Percentiles rank a stretch among this genome's conserved stretches.
Conservation (phyloP, 768 basidiomycete genomes). For the Boletus insuetus region DNA sequence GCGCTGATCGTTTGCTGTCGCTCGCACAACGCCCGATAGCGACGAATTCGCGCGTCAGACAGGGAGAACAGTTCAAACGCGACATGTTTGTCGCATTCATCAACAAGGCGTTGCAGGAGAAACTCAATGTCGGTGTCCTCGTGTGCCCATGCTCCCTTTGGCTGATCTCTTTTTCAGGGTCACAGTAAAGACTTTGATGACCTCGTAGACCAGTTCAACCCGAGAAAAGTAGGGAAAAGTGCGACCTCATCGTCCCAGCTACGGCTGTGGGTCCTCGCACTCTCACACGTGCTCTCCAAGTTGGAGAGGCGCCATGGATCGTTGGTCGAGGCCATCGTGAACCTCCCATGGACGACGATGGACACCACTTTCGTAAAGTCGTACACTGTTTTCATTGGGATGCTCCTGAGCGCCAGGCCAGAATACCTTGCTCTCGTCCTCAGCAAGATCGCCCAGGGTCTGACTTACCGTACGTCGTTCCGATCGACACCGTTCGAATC, state of each 20-base stretch:
- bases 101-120: constrained; percentile 75
- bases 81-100: constrained; percentile 86
- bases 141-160: constrained; percentile 5
- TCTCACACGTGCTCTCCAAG: constrained; percentile 90
- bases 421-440: constrained; percentile 89
- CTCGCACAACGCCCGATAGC: constrained; percentile 56
- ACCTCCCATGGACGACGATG: constrained; percentile 90
- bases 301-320: constrained; percentile 76
- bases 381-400: constrained; percentile 86
- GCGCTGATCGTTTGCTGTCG: constrained; percentile 13
- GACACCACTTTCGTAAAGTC: constrained; percentile 82
- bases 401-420: constrained; percentile 87
- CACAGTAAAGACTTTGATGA: constrained; percentile 78
- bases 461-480: constrained; percentile 77
- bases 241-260: constrained; percentile 49
- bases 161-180: constrained; percentile 48
- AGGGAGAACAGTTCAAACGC: constrained; percentile 72
- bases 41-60: constrained; percentile 75
- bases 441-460: constrained; percentile 75
- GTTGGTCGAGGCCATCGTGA: constrained; percentile 83
- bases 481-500: neutral
- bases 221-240: constrained; percentile 37
- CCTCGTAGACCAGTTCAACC: constrained; percentile 83
- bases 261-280: constrained; percentile 77
- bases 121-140: constrained; percentile 53